Evolutionary conservation across 331 rosid genomes (phyloP).

Genomic region (Malus hybrid): DNA sequence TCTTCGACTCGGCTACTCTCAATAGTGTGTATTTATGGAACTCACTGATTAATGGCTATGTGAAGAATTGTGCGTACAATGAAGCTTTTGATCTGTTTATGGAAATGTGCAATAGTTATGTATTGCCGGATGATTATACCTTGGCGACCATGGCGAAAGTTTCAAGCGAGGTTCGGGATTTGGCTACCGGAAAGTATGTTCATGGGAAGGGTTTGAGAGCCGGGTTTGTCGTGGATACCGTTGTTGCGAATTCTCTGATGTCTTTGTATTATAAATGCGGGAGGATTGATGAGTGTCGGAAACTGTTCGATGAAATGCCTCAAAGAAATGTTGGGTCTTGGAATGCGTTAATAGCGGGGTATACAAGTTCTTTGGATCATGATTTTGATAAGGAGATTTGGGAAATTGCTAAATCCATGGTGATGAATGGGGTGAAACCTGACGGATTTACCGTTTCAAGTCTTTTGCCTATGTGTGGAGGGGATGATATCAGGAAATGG

Average conservation of each 20-base stretch:
- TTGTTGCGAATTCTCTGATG: constrained; percentile 60
- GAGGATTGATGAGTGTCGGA: constrained; percentile 28
- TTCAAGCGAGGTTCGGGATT: constrained; percentile 41
- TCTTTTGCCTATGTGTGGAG: constrained; percentile 42
- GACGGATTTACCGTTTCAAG: constrained; percentile 61
- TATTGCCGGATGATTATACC: constrained; percentile 57
- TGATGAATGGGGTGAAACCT: constrained; percentile 42
- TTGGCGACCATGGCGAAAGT: constrained; percentile 57
- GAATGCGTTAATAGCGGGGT: constrained; percentile 57
- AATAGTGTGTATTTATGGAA: constrained; percentile 62
- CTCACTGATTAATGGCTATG: constrained; percentile 49
- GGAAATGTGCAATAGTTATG: constrained; percentile 33
- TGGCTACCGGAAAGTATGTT: constrained; percentile 39
- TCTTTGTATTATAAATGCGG: constrained; percentile 62
- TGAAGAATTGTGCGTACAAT: constrained; percentile 24
- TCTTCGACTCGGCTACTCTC: constrained; percentile 35
- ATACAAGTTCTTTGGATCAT: constrained; percentile 17
- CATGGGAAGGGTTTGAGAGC: constrained; percentile 54
- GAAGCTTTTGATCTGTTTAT: constrained; percentile 40
- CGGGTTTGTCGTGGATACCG: constrained; percentile 51
- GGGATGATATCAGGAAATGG: constrained; percentile 18
- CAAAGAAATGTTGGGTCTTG: constrained; percentile 53
- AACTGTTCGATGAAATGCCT: constrained; percentile 73
- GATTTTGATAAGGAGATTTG: constrained; percentile 19
- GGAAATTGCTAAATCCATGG: constrained; percentile 38